phyloP scores from a whole-genome alignment of 1,139 yeast genomes.

The Wickerhamiella infanticola region DNA sequence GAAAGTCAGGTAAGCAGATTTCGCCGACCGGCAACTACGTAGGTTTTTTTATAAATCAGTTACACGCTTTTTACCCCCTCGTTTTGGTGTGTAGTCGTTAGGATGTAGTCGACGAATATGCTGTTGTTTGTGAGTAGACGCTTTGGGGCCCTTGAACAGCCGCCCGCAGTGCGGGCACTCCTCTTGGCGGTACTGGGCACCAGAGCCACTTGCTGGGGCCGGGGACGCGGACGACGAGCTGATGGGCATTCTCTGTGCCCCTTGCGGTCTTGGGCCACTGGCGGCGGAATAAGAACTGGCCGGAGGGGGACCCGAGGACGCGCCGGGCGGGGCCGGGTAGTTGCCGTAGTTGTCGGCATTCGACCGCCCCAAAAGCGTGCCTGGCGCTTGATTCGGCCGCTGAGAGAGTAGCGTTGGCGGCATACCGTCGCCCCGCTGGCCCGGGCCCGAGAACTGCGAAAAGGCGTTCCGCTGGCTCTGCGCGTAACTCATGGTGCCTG shows the following conservation, averaged over 20 bases:
- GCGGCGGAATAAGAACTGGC: background rate
- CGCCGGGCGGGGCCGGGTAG: conserved; percentile 2
- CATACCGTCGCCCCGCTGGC: background rate
- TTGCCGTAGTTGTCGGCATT: background rate
- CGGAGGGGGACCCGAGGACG: background rate
- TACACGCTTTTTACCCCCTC: conserved; percentile 27
- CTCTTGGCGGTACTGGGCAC: conserved; percentile 21
- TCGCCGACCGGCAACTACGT: too few relatives aligned
- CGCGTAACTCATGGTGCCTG: conserved; percentile 10
- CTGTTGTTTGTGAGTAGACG: conserved; percentile 33
- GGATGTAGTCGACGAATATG: conserved; percentile 32
- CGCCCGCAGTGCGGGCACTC: conserved; percentile 30
- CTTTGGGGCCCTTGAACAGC: conserved; percentile 31
- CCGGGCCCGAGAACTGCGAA: conserved; percentile 9
- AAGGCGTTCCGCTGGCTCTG: conserved; percentile 14
- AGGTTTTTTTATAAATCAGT: background rate
- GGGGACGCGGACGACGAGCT: conserved; percentile 6
- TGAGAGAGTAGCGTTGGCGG: background rate
- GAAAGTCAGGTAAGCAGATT: background rate
- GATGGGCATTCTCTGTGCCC: background rate
- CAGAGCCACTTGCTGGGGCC: conserved; percentile 4
- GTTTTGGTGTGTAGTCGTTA: conserved; percentile 29
- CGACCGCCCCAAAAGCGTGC: background rate
- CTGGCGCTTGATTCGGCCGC: conserved; percentile 3
- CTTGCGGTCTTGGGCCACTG: background rate